Conservation (phyloP, 192 early-diverging fungal genomes). For the Coemansia sp. region DNA sequence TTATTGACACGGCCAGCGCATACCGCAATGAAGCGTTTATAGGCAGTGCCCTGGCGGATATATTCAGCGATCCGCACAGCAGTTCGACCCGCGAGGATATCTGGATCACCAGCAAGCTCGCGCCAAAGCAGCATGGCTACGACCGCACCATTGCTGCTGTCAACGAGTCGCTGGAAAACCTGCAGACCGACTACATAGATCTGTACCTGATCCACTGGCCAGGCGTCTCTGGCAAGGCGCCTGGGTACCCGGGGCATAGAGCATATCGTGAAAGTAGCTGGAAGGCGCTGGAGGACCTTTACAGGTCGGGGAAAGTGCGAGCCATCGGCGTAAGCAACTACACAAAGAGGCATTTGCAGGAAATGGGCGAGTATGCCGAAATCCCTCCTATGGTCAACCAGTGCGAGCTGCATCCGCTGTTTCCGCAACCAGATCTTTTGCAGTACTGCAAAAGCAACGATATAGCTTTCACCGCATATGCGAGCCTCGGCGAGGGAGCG, state of each 20-base stretch:
- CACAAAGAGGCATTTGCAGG: slow-evolving; percentile 56
- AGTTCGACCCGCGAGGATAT: slow-evolving; percentile 59
- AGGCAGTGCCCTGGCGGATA: slow-evolving; percentile 53
- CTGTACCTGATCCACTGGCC: slow-evolving; percentile 80
- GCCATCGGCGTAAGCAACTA: slow-evolving; percentile 77
- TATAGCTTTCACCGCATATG: slow-evolving; percentile 68
- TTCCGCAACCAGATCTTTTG: slow-evolving; percentile 58
- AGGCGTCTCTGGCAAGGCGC: slow-evolving; percentile 50
- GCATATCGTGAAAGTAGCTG: slow-evolving; percentile 59
- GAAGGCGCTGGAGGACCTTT: slow-evolving; percentile 62
- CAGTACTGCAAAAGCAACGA: slow-evolving; percentile 54
- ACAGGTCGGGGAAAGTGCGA: slow-evolving; percentile 55
- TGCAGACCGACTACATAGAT: slow-evolving; percentile 67
- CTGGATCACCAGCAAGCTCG: slow-evolving; percentile 70
- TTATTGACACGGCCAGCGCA: slow-evolving; percentile 61
- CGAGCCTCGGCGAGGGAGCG: slow-evolving; percentile 64
- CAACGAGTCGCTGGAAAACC: slow-evolving; percentile 53
- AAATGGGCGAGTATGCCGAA: slow-evolving; percentile 57
- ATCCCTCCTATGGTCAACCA: slow-evolving; percentile 67
- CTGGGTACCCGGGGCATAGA: slow-evolving; percentile 43
- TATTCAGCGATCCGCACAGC: slow-evolving; percentile 43
- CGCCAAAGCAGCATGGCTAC: slow-evolving; percentile 68
- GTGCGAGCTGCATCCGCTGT: slow-evolving; percentile 67
- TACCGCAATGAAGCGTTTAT: slow-evolving; percentile 64
- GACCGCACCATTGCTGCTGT: slow-evolving; percentile 58